Evolutionary conservation across 768 basidiomycete species (phyloP).

Genomic region (Hygrophorus pudorinus): DNA sequence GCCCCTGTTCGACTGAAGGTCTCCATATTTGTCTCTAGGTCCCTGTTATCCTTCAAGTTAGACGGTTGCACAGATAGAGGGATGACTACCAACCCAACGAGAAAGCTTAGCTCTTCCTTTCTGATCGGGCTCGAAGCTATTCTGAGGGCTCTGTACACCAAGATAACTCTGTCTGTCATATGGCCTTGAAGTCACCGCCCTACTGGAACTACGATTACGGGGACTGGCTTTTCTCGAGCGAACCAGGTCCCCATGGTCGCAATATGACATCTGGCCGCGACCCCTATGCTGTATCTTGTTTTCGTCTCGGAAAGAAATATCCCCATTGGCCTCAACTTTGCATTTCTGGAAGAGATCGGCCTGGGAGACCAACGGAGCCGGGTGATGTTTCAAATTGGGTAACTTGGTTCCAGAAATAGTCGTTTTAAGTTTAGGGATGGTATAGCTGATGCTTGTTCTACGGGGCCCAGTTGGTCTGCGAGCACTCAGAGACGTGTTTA

Average conservation of each 20-base stretch:
- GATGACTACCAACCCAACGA: no score
- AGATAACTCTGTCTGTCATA: neutral
- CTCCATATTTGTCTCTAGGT: no score
- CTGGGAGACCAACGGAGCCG: slow-evolving; percentile 31
- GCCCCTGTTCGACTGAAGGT: no score
- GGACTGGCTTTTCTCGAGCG: no score
- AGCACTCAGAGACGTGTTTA: neutral
- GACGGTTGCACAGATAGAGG: no score
- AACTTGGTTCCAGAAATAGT: slow-evolving; percentile 3
- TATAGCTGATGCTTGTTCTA: neutral
- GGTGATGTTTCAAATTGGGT: slow-evolving; percentile 17
- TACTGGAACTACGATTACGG: no score
- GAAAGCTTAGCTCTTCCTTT: no score
- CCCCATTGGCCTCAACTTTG: slow-evolving; percentile 17
- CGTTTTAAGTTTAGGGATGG: neutral
- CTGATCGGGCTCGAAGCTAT: neutral
- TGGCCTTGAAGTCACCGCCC: neutral
- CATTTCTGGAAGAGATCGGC: slow-evolving; percentile 31
- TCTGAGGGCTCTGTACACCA: neutral
- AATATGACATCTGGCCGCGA: no score
- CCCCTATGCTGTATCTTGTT: neutral
- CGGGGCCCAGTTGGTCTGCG: neutral
- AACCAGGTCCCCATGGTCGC: no score
- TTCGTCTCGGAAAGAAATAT: neutral
- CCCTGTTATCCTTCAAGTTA: no score